A percentile compares a stretch with the other conserved stretches of the same genome.
These are phyloP conservation scores for Macadamia integrifolia DNA, from an alignment of 164 flowering plant species.

Conservation along the genomic window DNA sequence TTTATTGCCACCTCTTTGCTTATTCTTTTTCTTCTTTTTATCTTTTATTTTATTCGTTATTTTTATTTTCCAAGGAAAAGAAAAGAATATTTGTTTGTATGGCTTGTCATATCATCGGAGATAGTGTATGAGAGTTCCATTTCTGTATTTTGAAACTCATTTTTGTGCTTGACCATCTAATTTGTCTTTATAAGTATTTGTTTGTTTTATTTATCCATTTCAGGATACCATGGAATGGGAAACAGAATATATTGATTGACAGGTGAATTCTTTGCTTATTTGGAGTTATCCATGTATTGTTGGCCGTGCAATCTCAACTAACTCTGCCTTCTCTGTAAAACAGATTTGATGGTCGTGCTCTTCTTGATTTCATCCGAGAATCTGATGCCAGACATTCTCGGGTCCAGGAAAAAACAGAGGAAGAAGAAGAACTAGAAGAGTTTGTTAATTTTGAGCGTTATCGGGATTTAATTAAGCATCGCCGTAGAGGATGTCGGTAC, in stretches of 20 bases:
- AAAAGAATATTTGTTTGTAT: background rate
- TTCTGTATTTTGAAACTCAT: background rate
- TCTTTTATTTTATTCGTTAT: too few species aligned
- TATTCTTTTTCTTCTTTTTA: background rate
- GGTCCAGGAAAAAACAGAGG: constrained; percentile 65
- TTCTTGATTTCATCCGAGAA: constrained; percentile 88
- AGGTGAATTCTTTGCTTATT: constrained; percentile 37
- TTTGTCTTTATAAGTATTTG: background rate
- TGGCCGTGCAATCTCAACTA: background rate
- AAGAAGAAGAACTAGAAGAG: constrained; percentile 96
- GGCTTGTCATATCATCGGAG: background rate
- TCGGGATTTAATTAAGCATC: constrained; percentile 99
- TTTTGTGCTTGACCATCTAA: background rate
- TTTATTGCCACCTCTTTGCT: too few species aligned
- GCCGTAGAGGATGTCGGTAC: constrained; percentile 99
- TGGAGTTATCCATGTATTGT: background rate
- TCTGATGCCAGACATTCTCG: constrained; percentile 47
- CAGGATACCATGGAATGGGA: constrained; percentile 99
- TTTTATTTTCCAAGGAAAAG: too few species aligned
- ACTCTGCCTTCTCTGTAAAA: constrained; percentile 3
- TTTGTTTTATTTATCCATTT: background rate
- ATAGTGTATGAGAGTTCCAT: background rate
- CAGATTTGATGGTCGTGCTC: constrained; percentile 98
- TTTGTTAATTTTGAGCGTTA: constrained; percentile 99
- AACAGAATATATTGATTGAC: constrained; percentile 80